Evolutionary conservation across 208 protist species (phyloP).

Genomic region (Leishmania tarentolae): DNA sequence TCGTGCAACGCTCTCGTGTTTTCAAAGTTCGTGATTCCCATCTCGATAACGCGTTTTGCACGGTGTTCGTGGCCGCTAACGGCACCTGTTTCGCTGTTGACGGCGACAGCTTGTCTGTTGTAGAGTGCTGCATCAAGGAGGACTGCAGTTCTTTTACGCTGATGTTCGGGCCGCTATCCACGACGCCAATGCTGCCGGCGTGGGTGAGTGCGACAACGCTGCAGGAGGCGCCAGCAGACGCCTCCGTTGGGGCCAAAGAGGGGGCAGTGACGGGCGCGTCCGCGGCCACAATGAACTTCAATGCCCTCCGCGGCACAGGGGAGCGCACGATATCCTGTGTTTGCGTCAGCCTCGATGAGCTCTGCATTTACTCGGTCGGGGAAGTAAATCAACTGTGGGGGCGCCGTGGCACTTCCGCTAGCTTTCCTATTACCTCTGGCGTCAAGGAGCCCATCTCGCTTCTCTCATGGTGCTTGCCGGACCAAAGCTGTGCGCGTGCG

Average conservation of each 20-base stretch:
- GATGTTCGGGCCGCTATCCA: conserved; percentile 39
- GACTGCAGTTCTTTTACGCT: conserved; percentile 83
- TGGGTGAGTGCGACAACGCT: not conserved
- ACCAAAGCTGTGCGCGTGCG: not conserved
- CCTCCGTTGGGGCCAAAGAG: not conserved
- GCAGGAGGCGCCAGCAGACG: not conserved
- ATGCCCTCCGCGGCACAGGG: conserved; percentile 14
- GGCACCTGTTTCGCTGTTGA: conserved; percentile 72
- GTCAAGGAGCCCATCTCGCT: conserved; percentile 9
- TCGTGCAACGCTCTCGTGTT: conserved; percentile 66
- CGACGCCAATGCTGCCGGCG: conserved; percentile 8
- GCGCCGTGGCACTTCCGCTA: conserved; percentile 9
- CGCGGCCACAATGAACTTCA: conserved; percentile 1
- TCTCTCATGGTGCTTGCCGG: conserved; percentile 9
- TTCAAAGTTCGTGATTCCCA: conserved; percentile 38
- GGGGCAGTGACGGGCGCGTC: not conserved
- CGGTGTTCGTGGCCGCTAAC: conserved; percentile 64
- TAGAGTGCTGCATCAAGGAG: conserved; percentile 65
- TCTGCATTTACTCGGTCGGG: conserved; percentile 72
- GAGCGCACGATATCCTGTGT: conserved; percentile 55
- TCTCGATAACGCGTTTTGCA: conserved; percentile 45
- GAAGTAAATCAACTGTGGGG: conserved; percentile 35
- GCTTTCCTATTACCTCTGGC: not conserved
- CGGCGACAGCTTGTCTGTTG: conserved; percentile 35
- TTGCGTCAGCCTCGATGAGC: conserved; percentile 74